Evolutionary conservation across 129 eudicot genomes (phyloP).

Genomic region (Artemisia argyi): DNA sequence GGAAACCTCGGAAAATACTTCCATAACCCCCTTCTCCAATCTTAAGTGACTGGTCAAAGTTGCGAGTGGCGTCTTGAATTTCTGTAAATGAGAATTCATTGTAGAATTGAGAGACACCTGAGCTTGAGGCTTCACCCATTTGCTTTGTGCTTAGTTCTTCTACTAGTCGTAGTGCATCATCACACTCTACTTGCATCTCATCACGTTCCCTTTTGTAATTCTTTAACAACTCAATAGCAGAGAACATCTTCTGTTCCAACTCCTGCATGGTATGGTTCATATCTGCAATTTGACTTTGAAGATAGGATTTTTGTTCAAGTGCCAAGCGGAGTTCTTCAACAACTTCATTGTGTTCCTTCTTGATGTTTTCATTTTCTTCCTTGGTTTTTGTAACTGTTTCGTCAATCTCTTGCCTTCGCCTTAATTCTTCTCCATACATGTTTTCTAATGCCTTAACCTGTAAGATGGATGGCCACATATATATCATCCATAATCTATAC

Average conservation of each 20-base stretch:
- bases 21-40: constrained; percentile 95
- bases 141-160: constrained; percentile 44
- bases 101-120: constrained; percentile 42
- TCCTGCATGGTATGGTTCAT: constrained; percentile 52
- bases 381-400: constrained; percentile 50
- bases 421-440: constrained; percentile 49
- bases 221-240: constrained; percentile 67
- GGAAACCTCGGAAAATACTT: constrained; percentile 56
- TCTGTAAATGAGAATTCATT: constrained; percentile 59
- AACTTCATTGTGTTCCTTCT: constrained; percentile 39
- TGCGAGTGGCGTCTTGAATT: constrained; percentile 63
- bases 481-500: no score
- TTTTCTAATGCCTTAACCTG: constrained; percentile 61
- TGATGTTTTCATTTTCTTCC: constrained; percentile 48
- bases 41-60: constrained; percentile 61
- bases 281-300: constrained; percentile 52
- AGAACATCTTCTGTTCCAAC: constrained; percentile 60
- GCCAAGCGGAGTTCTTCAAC: constrained; percentile 50
- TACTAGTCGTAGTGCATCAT: constrained; percentile 48
- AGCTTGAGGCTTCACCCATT: constrained; percentile 43
- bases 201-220: constrained; percentile 78
- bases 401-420: constrained; percentile 48
- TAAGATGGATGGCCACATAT: neutral
- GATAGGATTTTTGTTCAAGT: constrained; percentile 47
- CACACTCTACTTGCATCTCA: constrained; percentile 62